Percentiles rank a stretch among this genome's conserved stretches.
phyloP scores from a whole-genome alignment of 2,329 filamentous ascomycete species.

The Colletotrichum tabaci region DNA sequence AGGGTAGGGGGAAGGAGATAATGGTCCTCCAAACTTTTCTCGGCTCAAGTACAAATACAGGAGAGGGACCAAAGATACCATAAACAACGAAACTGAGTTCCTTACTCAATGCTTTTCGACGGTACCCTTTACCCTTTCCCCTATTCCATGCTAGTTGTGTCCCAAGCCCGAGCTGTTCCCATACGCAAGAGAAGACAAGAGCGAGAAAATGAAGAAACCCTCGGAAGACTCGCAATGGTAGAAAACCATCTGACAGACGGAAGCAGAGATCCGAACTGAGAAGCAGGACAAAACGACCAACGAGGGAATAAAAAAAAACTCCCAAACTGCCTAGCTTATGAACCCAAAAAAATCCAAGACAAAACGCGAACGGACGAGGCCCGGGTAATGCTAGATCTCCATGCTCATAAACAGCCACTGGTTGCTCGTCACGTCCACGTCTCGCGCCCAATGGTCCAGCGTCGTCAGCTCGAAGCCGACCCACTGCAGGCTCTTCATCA shows the following conservation, averaged over 20 bases:
- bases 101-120: constrained; percentile 19
- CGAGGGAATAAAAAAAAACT: constrained; percentile 16
- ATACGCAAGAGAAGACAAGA: constrained; percentile 24
- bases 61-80: not conserved
- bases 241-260: not conserved
- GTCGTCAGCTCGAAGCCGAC: constrained; percentile 90
- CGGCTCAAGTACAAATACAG: constrained; percentile 27
- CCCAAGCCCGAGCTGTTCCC: constrained; percentile 17
- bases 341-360: constrained; percentile 12
- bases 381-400: constrained; percentile 74
- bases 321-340: constrained; percentile 37
- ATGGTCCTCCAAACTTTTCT: constrained; percentile 12
- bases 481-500: constrained; percentile 91
- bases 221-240: not conserved
- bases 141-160: constrained; percentile 15
- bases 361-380: constrained; percentile 12
- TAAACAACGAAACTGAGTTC: constrained; percentile 27
- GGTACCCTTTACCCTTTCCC: not conserved
- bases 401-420: constrained; percentile 91
- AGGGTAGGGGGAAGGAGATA: not conserved
- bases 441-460: constrained; percentile 80
- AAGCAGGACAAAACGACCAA: not conserved
- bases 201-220: constrained; percentile 14
- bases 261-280: not conserved
- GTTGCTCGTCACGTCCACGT: constrained; percentile 77